These are phyloP conservation scores for Mycosarcoma mackinlayi DNA, from an alignment of 1,284 basidiomycete genomes.

Conservation along the genomic window DNA sequence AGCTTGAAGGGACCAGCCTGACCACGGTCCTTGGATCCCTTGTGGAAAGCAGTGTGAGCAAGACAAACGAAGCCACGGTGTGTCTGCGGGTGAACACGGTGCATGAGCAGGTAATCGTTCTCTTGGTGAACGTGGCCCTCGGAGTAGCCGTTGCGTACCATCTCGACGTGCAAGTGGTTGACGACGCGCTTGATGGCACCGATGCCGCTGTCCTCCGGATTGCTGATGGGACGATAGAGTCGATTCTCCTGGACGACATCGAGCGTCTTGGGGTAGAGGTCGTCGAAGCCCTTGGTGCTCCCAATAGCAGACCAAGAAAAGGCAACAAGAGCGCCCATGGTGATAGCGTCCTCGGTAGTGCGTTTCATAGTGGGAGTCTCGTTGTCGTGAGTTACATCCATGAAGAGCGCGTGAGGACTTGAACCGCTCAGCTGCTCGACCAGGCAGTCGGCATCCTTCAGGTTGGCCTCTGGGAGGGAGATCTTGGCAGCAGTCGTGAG, in stretches of 20 bases:
- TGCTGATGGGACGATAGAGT: conserved; percentile 40
- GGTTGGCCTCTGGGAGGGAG: conserved; percentile 51
- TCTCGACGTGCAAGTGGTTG: conserved; percentile 63
- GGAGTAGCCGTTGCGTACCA: conserved; percentile 57
- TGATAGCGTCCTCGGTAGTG: conserved; percentile 62
- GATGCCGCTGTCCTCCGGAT: conserved; percentile 53
- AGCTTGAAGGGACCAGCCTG: conserved; percentile 55
- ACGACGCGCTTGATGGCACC: conserved; percentile 55
- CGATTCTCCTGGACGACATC: conserved; percentile 59
- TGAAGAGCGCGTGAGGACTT: conserved; percentile 62
- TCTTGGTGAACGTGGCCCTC: conserved; percentile 65
- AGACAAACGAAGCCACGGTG: conserved; percentile 59
- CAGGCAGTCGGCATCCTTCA: conserved; percentile 38
- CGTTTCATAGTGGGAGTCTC: conserved; percentile 63
- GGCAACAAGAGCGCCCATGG: conserved; percentile 62
- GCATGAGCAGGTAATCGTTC: conserved; percentile 59
- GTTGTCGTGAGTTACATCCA: conserved; percentile 65
- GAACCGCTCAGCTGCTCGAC: conserved; percentile 57
- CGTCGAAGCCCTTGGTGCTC: conserved; percentile 62
- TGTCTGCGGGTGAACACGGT: conserved; percentile 62
- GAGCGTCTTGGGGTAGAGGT: conserved; percentile 60
- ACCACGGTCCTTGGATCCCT: conserved; percentile 49
- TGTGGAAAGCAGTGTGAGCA: conserved; percentile 61
- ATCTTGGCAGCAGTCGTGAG: conserved; percentile 72
- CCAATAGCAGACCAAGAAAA: conserved; percentile 65